Percentiles rank a stretch among this genome's conserved stretches.
Evolutionary conservation across 306 rosid species (phyloP).

Genomic region (Hippophae tibetana): DNA sequence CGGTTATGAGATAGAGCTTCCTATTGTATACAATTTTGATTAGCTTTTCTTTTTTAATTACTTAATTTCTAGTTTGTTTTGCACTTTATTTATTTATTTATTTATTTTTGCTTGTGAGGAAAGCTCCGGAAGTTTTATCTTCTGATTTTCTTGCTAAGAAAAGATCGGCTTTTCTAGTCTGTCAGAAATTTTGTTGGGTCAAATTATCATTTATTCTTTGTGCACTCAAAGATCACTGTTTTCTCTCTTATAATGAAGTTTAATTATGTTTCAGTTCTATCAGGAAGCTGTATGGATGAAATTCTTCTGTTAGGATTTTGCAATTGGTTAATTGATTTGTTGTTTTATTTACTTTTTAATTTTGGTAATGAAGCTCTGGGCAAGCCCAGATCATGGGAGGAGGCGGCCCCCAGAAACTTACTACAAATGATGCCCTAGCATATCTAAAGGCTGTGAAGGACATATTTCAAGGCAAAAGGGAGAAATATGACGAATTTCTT

Average conservation of each 20-base stretch:
- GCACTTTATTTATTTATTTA: too few relatives aligned
- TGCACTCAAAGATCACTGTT: too few relatives aligned
- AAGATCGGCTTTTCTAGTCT: too few relatives aligned
- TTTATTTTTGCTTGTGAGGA: too few relatives aligned
- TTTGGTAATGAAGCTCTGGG: slow-evolving; percentile 55
- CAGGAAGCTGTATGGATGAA: slow-evolving; percentile 11
- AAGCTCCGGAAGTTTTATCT: too few relatives aligned
- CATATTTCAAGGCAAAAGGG: slow-evolving; percentile 85
- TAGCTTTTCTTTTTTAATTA: too few relatives aligned
- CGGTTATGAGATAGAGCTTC: too few relatives aligned
- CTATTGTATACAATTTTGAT: too few relatives aligned
- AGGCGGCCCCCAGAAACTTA: slow-evolving; percentile 62
- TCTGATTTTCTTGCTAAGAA: too few relatives aligned
- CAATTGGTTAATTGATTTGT: slow-evolving; percentile 12
- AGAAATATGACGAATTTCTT: slow-evolving; percentile 86
- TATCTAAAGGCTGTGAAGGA: slow-evolving; percentile 97
- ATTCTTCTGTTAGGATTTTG: slow-evolving; percentile 21
- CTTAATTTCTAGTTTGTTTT: too few relatives aligned
- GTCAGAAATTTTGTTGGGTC: too few relatives aligned
- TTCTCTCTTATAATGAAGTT: not conserved
- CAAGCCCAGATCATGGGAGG: slow-evolving; percentile 71
- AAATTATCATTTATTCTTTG: too few relatives aligned
- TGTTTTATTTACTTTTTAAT: slow-evolving; percentile 9
- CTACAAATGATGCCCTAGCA: slow-evolving; percentile 81
- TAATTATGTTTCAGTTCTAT: slow-evolving; percentile 11